These are phyloP conservation scores for Oryza meyeriana DNA, from an alignment of 176 grass and related monocot species.

Conservation along the genomic window DNA sequence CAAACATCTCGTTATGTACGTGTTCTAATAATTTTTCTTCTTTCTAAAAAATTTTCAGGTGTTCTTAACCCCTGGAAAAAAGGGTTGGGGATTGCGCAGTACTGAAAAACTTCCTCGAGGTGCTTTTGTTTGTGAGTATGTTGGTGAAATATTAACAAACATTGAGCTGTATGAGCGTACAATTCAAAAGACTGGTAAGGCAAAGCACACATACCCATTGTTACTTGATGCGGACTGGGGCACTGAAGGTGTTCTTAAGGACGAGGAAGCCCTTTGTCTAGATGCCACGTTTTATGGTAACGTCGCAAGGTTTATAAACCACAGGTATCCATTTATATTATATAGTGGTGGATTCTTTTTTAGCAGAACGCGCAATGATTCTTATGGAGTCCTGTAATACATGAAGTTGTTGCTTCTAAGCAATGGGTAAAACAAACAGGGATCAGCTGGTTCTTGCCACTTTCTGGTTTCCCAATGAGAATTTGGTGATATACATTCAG, in stretches of 20 bases:
- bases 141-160: conserved; percentile 92
- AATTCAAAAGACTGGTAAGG: conserved; percentile 33
- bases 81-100: conserved; percentile 76
- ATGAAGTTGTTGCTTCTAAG: neutral
- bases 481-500: neutral
- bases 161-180: conserved; percentile 76
- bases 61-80: conserved; percentile 65
- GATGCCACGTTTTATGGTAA: conserved; percentile 93
- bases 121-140: conserved; percentile 88
- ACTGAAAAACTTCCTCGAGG: conserved; percentile 64
- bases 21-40: neutral
- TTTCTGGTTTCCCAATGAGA: neutral
- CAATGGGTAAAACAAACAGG: neutral
- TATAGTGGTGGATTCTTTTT: neutral
- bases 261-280: conserved; percentile 82
- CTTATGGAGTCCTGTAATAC: neutral
- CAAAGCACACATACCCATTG: conserved; percentile 73
- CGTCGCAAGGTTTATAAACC: conserved; percentile 90
- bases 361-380: neutral
- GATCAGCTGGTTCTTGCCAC: neutral
- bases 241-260: conserved; percentile 77
- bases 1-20: neutral
- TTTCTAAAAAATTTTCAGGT: conserved; percentile 54
- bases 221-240: conserved; percentile 75
- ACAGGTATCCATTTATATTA: conserved; percentile 52